Percentiles rank a stretch among this genome's conserved stretches.
These are phyloP conservation scores for Diaporthe humulicola DNA, from an alignment of 2,329 filamentous ascomycete species.

Conservation along the genomic window DNA sequence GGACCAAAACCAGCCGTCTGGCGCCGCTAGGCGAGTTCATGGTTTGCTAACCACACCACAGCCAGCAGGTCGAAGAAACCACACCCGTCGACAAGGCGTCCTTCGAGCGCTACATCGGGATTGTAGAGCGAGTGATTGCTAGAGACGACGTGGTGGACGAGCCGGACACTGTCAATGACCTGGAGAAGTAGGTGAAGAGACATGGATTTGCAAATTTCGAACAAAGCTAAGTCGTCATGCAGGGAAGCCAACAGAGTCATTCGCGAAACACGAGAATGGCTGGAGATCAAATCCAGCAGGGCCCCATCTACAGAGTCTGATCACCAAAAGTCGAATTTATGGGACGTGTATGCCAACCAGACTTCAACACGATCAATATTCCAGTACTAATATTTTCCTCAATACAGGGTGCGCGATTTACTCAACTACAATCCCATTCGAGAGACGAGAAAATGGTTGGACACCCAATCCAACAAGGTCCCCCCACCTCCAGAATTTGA, in stretches of 20 bases:
- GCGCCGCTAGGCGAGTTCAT: too few relatives aligned
- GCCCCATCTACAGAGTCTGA: neutral
- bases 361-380: neutral
- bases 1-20: neutral
- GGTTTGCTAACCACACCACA: neutral
- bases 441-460: neutral
- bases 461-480: neutral
- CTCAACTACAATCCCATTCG: neutral
- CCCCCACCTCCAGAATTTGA: neutral
- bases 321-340: neutral
- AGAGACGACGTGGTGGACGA: neutral
- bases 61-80: neutral
- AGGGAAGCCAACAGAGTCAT: neutral
- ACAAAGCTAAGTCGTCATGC: neutral
- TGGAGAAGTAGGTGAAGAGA: neutral
- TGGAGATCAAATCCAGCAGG: neutral
- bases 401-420: neutral
- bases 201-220: fast-evolving
- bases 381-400: neutral
- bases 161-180: neutral
- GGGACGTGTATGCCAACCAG: neutral
- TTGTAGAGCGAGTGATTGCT: neutral
- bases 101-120: neutral
- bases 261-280: neutral
- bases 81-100: neutral